A percentile compares a stretch with the other conserved stretches of the same genome.
Conservation (phyloP, 2,329 filamentous ascomycete species). For the Ophiocordyceps camponoti-leonardi region DNA sequence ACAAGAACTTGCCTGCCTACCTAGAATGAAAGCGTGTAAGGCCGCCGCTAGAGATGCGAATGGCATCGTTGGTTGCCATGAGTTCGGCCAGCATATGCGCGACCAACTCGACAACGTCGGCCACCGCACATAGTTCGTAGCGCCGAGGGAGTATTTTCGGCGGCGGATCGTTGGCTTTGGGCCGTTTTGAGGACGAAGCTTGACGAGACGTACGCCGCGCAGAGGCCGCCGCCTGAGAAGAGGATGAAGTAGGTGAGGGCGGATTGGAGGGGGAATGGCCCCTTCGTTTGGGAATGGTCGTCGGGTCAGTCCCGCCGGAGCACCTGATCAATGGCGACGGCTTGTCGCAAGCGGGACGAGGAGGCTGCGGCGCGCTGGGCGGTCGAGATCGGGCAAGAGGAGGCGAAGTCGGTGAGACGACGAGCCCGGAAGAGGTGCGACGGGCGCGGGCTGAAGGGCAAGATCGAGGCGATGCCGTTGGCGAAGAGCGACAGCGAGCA, state of each 20-base stretch:
- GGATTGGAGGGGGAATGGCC: not conserved
- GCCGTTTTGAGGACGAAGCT: slow-evolving; percentile 31
- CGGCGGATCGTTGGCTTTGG: slow-evolving; percentile 29
- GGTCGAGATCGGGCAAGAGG: slow-evolving; percentile 7
- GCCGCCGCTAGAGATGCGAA: slow-evolving; percentile 54
- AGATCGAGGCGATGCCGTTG: slow-evolving; percentile 1
- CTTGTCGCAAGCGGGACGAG: not conserved
- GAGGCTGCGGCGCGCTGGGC: not conserved
- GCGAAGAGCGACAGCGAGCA: slow-evolving; percentile 18
- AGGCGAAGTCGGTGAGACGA: slow-evolving; percentile 5
- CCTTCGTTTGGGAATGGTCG: not conserved
- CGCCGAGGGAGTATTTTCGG: slow-evolving; percentile 47
- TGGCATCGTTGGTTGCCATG: slow-evolving; percentile 84
- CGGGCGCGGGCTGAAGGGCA: slow-evolving; percentile 5
- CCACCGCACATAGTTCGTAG: slow-evolving; percentile 69
- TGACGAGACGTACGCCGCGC: slow-evolving; percentile 10
- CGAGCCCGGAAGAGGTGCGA: not conserved
- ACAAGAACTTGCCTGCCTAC: slow-evolving; percentile 25
- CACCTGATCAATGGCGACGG: not conserved
- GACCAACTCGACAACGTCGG: slow-evolving; percentile 80
- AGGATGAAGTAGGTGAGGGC: not conserved
- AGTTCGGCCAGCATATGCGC: slow-evolving; percentile 92
- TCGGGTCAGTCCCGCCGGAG: not conserved
- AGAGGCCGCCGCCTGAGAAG: not conserved
- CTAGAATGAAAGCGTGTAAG: slow-evolving; percentile 91